Percentiles rank a stretch among this genome's conserved stretches.
Evolutionary conservation across 306 rosid species (phyloP).

Genomic region (Ziziphus jujuba): DNA sequence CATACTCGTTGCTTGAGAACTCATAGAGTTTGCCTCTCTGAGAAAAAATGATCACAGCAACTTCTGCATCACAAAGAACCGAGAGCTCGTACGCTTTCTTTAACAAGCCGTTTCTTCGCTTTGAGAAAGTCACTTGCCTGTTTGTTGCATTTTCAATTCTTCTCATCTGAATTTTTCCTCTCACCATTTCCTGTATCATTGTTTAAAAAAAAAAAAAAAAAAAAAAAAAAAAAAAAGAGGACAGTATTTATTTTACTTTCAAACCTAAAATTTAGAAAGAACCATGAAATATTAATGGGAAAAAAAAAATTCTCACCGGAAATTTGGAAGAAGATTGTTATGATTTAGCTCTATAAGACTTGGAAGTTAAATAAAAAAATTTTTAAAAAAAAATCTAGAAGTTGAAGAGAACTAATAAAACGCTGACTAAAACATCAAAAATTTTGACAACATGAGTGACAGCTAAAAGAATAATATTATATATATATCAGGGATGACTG

Average conservation of each 20-base stretch:
- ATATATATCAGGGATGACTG: too few relatives aligned
- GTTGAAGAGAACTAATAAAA: too few relatives aligned
- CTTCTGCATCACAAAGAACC: conserved; percentile 63
- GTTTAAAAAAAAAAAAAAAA: too few relatives aligned
- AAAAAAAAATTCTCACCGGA: too few relatives aligned
- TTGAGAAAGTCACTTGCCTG: conserved; percentile 66
- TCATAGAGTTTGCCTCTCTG: conserved; percentile 60
- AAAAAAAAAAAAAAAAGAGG: neutral
- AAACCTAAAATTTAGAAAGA: too few relatives aligned
- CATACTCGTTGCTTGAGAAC: conserved; percentile 66
- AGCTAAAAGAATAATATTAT: too few relatives aligned
- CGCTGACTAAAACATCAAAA: too few relatives aligned
- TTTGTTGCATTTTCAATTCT: conserved; percentile 51
- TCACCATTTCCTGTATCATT: conserved; percentile 45
- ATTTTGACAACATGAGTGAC: too few relatives aligned
- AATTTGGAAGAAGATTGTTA: too few relatives aligned
- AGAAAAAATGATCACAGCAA: conserved; percentile 63
- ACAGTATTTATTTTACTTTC: neutral
- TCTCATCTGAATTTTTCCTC: conserved; percentile 64
- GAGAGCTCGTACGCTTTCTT: conserved; percentile 74
- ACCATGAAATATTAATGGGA: neutral
- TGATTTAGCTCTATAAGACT: neutral
- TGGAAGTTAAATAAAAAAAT: neutral
- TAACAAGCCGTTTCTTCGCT: conserved; percentile 57
- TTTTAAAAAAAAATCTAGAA: too few relatives aligned